Percentiles rank a stretch among this genome's conserved stretches.
Conservation (phyloP, 495 filamentous ascomycete species). For the Aspergillus campestris region DNA sequence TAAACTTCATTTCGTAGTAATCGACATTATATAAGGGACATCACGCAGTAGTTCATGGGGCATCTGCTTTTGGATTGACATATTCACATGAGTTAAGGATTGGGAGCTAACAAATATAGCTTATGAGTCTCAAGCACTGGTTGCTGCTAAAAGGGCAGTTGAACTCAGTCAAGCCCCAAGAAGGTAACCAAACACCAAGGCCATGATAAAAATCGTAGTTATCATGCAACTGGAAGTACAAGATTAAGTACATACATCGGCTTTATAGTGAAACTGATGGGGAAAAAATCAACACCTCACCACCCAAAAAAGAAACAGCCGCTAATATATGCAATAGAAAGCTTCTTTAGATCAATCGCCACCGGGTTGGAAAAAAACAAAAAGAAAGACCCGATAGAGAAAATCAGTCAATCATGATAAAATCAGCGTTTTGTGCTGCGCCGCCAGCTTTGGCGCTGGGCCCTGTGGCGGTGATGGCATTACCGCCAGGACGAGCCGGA, state of each 20-base stretch:
- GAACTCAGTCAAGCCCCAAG: not conserved
- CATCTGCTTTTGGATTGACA: too few species aligned
- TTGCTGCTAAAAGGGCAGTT: too few species aligned
- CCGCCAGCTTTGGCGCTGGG: not conserved
- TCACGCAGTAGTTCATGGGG: too few species aligned
- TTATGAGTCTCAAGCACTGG: too few species aligned
- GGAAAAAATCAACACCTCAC: too few species aligned
- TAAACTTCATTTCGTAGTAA: too few species aligned
- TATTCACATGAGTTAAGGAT: too few species aligned
- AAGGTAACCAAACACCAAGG: too few species aligned
- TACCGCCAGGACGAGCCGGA: not conserved
- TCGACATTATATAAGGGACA: too few species aligned
- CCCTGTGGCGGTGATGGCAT: not conserved
- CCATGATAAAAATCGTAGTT: too few species aligned
- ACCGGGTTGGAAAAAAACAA: not conserved
- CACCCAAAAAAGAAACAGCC: not conserved
- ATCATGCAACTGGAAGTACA: not conserved
- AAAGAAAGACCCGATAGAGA: not conserved
- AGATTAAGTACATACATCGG: not conserved
- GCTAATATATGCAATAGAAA: not conserved
- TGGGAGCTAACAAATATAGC: too few species aligned
- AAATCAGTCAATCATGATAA: slow-evolving; percentile 35
- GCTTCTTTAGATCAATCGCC: too few species aligned
- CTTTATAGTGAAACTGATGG: not conserved
- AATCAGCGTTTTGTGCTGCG: slow-evolving; percentile 10